These are phyloP conservation scores for Exserohilum turcica DNA, from an alignment of 2,329 filamentous ascomycete species.

Conservation along the genomic window DNA sequence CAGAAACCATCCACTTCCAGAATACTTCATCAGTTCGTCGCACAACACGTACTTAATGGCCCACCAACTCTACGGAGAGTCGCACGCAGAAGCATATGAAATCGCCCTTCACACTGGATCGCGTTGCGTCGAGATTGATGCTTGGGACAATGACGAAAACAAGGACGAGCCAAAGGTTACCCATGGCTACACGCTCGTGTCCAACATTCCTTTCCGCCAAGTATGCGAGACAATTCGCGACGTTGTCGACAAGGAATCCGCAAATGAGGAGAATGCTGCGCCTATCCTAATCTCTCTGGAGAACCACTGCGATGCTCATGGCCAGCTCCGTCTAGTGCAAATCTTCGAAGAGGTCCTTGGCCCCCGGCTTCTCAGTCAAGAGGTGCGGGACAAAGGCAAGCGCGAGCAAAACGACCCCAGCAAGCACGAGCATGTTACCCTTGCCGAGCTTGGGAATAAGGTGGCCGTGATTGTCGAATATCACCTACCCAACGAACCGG, in stretches of 20 bases:
- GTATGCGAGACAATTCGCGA: slow-evolving; percentile 70
- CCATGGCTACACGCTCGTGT: slow-evolving; percentile 71
- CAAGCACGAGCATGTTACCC: slow-evolving; percentile 57
- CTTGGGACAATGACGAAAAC: slow-evolving; percentile 69
- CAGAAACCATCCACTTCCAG: slow-evolving; percentile 64
- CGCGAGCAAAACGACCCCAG: slow-evolving; percentile 58
- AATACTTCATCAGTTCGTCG: slow-evolving; percentile 74
- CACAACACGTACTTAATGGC: slow-evolving; percentile 76
- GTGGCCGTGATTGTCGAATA: slow-evolving; percentile 72
- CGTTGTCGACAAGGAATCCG: slow-evolving; percentile 64
- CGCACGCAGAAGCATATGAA: slow-evolving; percentile 67
- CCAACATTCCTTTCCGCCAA: slow-evolving; percentile 66
- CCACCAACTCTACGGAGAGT: slow-evolving; percentile 70
- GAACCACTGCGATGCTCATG: slow-evolving; percentile 66
- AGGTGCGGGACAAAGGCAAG: slow-evolving; percentile 62
- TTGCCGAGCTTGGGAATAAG: slow-evolving; percentile 65
- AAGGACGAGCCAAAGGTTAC: slow-evolving; percentile 70
- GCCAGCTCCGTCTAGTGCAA: slow-evolving; percentile 65
- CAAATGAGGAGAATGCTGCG: slow-evolving; percentile 54
- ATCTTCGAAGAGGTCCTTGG: slow-evolving; percentile 71
- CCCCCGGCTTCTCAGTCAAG: slow-evolving; percentile 62
- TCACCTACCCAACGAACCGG: slow-evolving; percentile 61
- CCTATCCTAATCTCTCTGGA: slow-evolving; percentile 70
- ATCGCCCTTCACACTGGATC: slow-evolving; percentile 66
- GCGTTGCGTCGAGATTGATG: slow-evolving; percentile 74